Conservation (phyloP, 1,284 basidiomycete species). For the Neonothopanus nambi region DNA sequence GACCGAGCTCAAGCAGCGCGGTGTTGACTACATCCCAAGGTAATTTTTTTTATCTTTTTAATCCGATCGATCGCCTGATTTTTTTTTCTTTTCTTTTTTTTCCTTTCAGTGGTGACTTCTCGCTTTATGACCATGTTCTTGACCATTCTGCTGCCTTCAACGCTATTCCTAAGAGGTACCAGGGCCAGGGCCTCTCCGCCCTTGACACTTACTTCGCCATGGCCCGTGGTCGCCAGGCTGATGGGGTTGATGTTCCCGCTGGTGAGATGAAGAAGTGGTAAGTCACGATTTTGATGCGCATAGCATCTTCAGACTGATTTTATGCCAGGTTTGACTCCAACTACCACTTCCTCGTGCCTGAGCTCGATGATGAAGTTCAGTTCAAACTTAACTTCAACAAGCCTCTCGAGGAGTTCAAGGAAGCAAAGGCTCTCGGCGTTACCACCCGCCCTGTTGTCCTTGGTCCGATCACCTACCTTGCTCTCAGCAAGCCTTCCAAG, state of each 20-base stretch:
- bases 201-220: conserved; percentile 99
- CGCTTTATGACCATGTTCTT: conserved; percentile 98
- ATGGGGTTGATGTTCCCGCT: conserved; percentile 94
- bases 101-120: conserved; percentile 86
- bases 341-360: conserved; percentile 99
- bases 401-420: conserved; percentile 91
- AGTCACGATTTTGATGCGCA: conserved; percentile 27
- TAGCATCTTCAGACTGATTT: conserved; percentile 14
- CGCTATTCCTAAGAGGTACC: conserved; percentile 95
- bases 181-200: conserved; percentile 82
- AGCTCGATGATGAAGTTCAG: conserved; percentile 88
- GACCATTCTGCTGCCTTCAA: conserved; percentile 98
- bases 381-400: conserved; percentile 98
- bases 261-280: conserved; percentile 99
- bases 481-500: conserved; percentile 90
- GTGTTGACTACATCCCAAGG: conserved; percentile 94
- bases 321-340: conserved; percentile 93
- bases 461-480: conserved; percentile 95
- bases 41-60: conserved; percentile 33
- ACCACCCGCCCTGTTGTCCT: conserved; percentile 94
- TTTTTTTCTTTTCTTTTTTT: conserved; percentile 13
- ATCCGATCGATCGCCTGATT: conserved; percentile 24
- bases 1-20: conserved; percentile 84
- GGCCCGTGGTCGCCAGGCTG: conserved; percentile 97
- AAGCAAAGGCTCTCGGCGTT: conserved; percentile 91